Conservation (phyloP, 306 rosid genomes). For the Rosa chinensis region DNA sequence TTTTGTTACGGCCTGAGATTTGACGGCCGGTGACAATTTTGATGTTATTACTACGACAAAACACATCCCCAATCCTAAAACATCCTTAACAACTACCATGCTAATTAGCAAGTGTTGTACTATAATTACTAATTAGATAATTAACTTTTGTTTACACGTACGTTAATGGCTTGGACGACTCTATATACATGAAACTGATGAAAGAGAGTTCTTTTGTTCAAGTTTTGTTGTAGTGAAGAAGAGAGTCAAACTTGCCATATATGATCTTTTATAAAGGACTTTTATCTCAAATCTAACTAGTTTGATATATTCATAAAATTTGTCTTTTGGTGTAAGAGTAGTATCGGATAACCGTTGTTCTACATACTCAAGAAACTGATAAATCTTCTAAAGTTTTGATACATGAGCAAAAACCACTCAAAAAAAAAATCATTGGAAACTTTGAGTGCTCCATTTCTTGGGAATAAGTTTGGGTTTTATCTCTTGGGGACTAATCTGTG, state of each 20-base stretch:
- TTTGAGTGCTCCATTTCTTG: background rate
- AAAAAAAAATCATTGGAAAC: background rate
- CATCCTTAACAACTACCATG: background rate
- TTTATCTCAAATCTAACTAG: no score
- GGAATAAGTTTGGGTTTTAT: background rate
- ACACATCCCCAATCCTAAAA: conserved; percentile 1
- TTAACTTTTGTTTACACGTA: background rate
- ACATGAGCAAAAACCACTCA: no score
- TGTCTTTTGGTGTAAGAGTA: background rate
- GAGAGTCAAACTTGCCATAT: background rate
- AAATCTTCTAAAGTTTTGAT: no score
- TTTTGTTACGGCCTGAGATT: conserved; percentile 7
- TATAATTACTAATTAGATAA: background rate
- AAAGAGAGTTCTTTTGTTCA: background rate
- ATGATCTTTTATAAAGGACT: no score
- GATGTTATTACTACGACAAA: conserved; percentile 6
- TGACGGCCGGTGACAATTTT: conserved; percentile 5
- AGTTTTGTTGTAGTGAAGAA: background rate
- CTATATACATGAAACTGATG: no score
- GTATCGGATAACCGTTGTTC: background rate
- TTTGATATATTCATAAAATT: background rate
- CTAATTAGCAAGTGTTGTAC: background rate
- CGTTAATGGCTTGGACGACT: background rate
- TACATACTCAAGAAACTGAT: no score
- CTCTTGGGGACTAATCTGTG: background rate